Evolutionary conservation across 2,329 filamentous ascomycete genomes (phyloP), one percentile per base, ranked within the genome.

Genomic region (Penicillium fuscoglaucum): DNA sequence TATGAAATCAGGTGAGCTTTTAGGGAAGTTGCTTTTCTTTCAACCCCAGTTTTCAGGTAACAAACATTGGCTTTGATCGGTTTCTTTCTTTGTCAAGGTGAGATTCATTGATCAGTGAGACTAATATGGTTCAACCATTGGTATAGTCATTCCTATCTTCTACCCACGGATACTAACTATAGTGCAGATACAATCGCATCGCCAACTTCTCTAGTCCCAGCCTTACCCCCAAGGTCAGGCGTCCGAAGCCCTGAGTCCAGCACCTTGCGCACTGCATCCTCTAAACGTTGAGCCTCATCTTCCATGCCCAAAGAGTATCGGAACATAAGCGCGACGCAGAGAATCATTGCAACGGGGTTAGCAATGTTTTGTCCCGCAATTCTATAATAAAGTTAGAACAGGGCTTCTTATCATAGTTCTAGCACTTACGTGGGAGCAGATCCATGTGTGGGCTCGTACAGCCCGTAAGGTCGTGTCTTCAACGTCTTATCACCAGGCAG

Each of bases 361-460:
- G 95, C 91, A 64, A 96, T 87, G 62, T 90, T 90, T 77, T 93
- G 83, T 59, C 91, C 91, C 0, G 90, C 91, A 68, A 97, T 96
- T 68, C 96, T 91, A 46, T n/a, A 31, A 12, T 6, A n/a, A 6
- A 19, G 26, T 66, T 17, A 66, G 61, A 24, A 31, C 2, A 3
- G 26, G 26, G 13, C 9, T 13, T 29, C 1, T 6, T 15, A 10
- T 10, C 13, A 35, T 29, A 1, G 1, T 15, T 41, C 35, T 21
- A 12, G 24, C 17, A 67, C 72, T 60, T 63, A 76, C 71, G 66
- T 71, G 33, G 74, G 73, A n/a, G 72, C 75, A 35, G 74, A 76
- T 15, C 74, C 92, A 77, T 97, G 92, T 62, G 96, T 96, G 9
- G 93, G 93, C 82, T 97, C 93, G 75, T 96, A 97, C 67, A 96